A percentile compares a stretch with the other conserved stretches of the same genome.
Conservation (phyloP, 352 stramenopile species). For the Pythium rhizo-oryzae region DNA sequence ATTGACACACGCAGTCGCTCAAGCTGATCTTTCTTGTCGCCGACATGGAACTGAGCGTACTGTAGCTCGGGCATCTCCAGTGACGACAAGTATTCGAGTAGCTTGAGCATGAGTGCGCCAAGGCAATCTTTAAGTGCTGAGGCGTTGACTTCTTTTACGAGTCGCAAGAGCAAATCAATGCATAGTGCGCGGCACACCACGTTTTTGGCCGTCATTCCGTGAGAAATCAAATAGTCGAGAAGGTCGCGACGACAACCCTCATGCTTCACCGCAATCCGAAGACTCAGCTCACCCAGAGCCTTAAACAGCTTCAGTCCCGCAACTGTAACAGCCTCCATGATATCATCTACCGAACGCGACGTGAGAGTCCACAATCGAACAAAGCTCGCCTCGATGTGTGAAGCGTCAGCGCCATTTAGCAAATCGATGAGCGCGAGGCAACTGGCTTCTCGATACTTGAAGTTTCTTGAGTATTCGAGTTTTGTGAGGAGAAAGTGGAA, state of each 20-base stretch:
- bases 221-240: conserved; percentile 62
- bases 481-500: conserved; percentile 61
- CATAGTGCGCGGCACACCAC: conserved; percentile 61
- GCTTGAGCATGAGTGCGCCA: conserved; percentile 56
- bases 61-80: conserved; percentile 83
- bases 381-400: conserved; percentile 53
- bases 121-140: conserved; percentile 58
- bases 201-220: conserved; percentile 78
- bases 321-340: conserved; percentile 69
- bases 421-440: conserved; percentile 67
- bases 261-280: conserved; percentile 62
- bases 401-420: conserved; percentile 55
- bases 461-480: conserved; percentile 71
- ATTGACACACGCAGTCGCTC: conserved; percentile 78
- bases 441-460: conserved; percentile 81
- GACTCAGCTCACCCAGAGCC: conserved; percentile 69
- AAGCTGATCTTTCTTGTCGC: conserved; percentile 79
- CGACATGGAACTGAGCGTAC: conserved; percentile 85
- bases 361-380: conserved; percentile 65
- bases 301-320: conserved; percentile 77
- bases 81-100: conserved; percentile 82
- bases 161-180: conserved; percentile 72
- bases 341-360: conserved; percentile 75
- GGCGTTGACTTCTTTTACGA: conserved; percentile 67
- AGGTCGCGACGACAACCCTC: conserved; percentile 49